Conservation (phyloP, 2,329 filamentous ascomycete genomes). For the Monosporascus sp. region DNA sequence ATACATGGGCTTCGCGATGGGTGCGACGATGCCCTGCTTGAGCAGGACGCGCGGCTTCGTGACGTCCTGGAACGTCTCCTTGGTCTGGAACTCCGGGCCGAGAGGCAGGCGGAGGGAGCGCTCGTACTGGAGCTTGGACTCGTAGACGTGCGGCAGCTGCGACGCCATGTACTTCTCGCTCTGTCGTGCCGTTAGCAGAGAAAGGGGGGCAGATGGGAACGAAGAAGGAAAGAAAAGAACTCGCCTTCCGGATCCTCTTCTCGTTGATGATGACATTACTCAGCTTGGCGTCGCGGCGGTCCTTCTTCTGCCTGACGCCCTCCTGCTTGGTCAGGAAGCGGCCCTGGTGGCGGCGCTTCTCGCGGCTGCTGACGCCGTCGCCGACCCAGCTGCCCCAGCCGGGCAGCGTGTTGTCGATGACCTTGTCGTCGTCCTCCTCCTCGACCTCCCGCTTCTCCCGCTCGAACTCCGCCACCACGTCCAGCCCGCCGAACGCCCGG, state of each 20-base stretch:
- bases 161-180: slow-evolving; percentile 84
- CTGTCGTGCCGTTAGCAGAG: slow-evolving; percentile 34
- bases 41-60: slow-evolving; percentile 86
- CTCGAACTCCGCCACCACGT: slow-evolving; percentile 75
- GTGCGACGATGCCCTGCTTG: slow-evolving; percentile 84
- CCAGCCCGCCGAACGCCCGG: slow-evolving; percentile 80
- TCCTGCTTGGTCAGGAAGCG: slow-evolving; percentile 61
- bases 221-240: slow-evolving; percentile 8
- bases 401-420: slow-evolving; percentile 77
- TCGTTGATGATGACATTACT: slow-evolving; percentile 88
- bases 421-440: slow-evolving; percentile 75
- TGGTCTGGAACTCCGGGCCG: slow-evolving; percentile 94
- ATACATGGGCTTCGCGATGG: slow-evolving; percentile 70
- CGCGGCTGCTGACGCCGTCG: slow-evolving; percentile 68
- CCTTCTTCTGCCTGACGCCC: slow-evolving; percentile 65
- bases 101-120: slow-evolving; percentile 78
- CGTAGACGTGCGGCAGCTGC: slow-evolving; percentile 82
- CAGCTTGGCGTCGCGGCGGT: slow-evolving; percentile 77
- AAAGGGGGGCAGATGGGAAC: background rate
- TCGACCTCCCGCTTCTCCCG: slow-evolving; percentile 70
- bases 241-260: slow-evolving; percentile 80
- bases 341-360: slow-evolving; percentile 58
- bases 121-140: slow-evolving; percentile 85
- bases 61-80: slow-evolving; percentile 82
- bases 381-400: slow-evolving; percentile 95